Conservation (phyloP, 305 asterid species). For the Solanum aculeatissimum region DNA sequence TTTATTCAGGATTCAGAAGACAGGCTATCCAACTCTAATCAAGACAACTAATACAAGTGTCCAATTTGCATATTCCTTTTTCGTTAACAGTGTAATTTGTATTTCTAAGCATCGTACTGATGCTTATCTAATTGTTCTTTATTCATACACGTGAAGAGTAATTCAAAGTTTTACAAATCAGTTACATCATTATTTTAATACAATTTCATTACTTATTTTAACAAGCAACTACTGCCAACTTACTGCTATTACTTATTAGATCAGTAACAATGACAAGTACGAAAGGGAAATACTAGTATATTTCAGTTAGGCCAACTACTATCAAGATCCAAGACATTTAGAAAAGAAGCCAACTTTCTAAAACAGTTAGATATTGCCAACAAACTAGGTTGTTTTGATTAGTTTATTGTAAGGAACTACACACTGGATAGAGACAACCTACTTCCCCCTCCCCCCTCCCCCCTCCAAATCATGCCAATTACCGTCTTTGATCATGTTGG, state of each 20-base stretch:
- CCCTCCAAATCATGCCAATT: background rate
- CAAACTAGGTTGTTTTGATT: background rate
- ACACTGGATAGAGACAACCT: background rate
- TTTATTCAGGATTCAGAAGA: conserved; percentile 4
- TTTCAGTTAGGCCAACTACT: background rate
- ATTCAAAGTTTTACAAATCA: background rate
- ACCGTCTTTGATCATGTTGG: background rate
- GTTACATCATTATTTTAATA: background rate
- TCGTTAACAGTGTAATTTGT: background rate
- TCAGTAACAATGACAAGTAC: background rate
- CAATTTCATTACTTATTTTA: background rate
- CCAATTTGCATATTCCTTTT: background rate
- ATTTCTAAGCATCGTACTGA: background rate
- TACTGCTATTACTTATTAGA: background rate
- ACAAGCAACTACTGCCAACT: background rate
- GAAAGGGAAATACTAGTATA: background rate
- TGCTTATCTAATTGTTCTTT: background rate
- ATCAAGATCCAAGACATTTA: background rate
- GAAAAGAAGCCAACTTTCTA: background rate
- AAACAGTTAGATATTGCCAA: background rate
- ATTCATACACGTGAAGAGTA: background rate
- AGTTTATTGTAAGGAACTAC: background rate
- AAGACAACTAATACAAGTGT: background rate
- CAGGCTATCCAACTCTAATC: background rate
- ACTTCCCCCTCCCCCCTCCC: background rate